Base-by-base conservation (phyloP, 192 early-diverging fungal species). In the Chytriomyces hyalinus region DNA sequence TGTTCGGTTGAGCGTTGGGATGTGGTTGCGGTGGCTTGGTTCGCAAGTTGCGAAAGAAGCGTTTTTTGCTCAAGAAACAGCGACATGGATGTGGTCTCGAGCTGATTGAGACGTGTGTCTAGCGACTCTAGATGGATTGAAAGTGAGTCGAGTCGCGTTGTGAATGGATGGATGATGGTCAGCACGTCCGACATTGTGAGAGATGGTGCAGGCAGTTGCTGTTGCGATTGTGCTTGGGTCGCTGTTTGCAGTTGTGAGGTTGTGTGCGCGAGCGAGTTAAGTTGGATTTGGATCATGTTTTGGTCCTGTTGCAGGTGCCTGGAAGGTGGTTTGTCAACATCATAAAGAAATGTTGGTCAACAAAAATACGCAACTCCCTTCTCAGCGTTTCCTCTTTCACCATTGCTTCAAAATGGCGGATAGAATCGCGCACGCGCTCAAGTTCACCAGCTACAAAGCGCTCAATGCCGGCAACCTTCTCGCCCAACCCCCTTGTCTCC, bases 201-300 rank as follows among this genome's bases (percentile, higher is more conserved):
- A 17, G 62, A 8, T 24, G 11, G 74, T n/a, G 20, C 46, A 2
- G 15, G 65, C 17, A 20, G 74, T 50, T n/a, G 70, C n/a, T 48
- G 70, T 60, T 59, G 70, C 10, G 44, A 10, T 28, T 51, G 70
- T 71, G 70, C 15, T 71, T 46, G 67, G 22, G 67, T 15, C 47
- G 67, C 10, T 15, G 67, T 47, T 13, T 22, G 45, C 22, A 20
- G 46, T 44, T 46, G 49, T 15, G 70, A 71, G 5, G 64, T 22
- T 15, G 64, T 22, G 15, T 65, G 20, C 17, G 20, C 1, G 5
- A 43, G 36, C 17, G 20, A 20, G 4, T 11, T 26, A 26, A 57
- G 49, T 53, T 71, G 47, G 70, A 51, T 45, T 50, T 26, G 46
- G 50, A 71, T 48, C 3, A 51, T 28, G 15, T 15, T 71, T 17